Conservation (phyloP, 148 eudicot genomes). For the Rhododendron simsii region DNA sequence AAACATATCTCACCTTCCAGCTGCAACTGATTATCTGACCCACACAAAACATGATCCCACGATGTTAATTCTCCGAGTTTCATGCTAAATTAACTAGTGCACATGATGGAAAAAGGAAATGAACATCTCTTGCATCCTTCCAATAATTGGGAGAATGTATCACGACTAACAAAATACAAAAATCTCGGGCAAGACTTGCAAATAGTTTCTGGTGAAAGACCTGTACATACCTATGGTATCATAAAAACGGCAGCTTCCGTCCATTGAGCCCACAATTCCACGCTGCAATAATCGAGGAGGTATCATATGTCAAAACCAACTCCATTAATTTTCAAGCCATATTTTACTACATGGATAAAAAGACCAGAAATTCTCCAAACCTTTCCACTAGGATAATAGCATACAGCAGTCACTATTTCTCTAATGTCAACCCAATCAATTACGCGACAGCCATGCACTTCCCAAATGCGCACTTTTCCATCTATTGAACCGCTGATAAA, state of each 20-base stretch:
- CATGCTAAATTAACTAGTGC: neutral
- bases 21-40: constrained; percentile 37
- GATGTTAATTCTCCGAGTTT: constrained; percentile 1
- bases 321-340: neutral
- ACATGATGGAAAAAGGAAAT: neutral
- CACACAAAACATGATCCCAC: constrained; percentile 4
- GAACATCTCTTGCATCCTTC: neutral
- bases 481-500: constrained; percentile 95
- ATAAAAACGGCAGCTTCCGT: constrained; percentile 63
- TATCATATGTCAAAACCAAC: neutral
- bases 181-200: neutral
- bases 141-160: neutral
- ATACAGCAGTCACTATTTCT: constrained; percentile 87
- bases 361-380: constrained; percentile 27
- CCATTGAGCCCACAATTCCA: constrained; percentile 66
- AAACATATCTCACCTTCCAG: constrained; percentile 31
- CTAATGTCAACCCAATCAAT: constrained; percentile 78
- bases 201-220: neutral
- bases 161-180: neutral
- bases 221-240: constrained; percentile 47
- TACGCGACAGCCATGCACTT: constrained; percentile 52
- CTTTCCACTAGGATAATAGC: constrained; percentile 84
- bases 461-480: constrained; percentile 91
- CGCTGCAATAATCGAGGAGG: constrained; percentile 39
- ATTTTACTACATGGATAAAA: neutral